phyloP scores from a whole-genome alignment of 768 basidiomycete species.

The Mycena vulgaris region DNA sequence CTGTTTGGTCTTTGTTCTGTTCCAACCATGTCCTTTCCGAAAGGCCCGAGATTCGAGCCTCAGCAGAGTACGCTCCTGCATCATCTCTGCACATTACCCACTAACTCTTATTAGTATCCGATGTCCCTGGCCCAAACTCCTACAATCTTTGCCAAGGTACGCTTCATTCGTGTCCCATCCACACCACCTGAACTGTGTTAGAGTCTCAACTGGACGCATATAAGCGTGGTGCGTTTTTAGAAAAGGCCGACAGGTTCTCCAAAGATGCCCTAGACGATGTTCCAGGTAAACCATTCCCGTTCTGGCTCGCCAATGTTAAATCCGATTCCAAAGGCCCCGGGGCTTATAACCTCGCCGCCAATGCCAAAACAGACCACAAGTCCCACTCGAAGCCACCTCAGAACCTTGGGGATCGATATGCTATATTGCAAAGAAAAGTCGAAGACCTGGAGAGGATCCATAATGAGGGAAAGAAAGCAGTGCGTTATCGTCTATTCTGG shows the following conservation, averaged over 20 bases:
- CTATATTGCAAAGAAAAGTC: conserved; percentile 71
- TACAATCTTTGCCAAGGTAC: conserved; percentile 62
- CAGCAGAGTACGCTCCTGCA: conserved; percentile 56
- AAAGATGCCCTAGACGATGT: conserved; percentile 59
- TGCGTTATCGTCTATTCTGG: conserved; percentile 50
- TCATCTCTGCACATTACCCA: background rate
- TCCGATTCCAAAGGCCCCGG: conserved; percentile 50
- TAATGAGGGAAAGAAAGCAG: conserved; percentile 75
- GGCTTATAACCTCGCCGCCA: conserved; percentile 44
- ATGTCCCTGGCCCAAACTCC: conserved; percentile 67
- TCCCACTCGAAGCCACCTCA: conserved; percentile 37
- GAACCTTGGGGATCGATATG: conserved; percentile 63
- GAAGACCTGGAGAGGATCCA: conserved; percentile 77
- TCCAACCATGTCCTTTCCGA: conserved; percentile 55
- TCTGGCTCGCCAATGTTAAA: background rate
- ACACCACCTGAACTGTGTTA: conserved; percentile 27
- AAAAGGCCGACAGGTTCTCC: conserved; percentile 68
- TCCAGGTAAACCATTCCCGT: conserved; percentile 53
- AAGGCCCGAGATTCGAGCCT: conserved; percentile 62
- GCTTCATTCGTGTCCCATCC: background rate
- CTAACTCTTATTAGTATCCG: conserved; percentile 52
- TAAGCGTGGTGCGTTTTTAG: conserved; percentile 72
- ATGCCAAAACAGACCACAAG: conserved; percentile 44
- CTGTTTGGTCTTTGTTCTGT: background rate
- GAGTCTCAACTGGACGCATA: conserved; percentile 65